A percentile compares a stretch with the other conserved stretches of the same genome.
These are phyloP conservation scores for Pseudozyma flocculosa DNA, from an alignment of 1,284 basidiomycete genomes.

Conservation along the genomic window DNA sequence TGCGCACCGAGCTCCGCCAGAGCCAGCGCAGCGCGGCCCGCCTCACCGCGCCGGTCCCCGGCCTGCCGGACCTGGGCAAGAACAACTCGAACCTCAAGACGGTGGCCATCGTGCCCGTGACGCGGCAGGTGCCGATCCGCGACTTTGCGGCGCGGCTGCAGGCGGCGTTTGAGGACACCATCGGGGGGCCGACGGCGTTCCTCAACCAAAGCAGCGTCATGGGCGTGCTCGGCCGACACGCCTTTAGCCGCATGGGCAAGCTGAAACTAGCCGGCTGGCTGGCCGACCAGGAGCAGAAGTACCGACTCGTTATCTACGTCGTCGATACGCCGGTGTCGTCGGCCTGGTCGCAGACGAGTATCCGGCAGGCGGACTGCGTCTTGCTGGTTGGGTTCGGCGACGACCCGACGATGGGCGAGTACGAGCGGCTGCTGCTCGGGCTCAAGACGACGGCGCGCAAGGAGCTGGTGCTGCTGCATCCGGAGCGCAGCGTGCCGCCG, in stretches of 20 bases:
- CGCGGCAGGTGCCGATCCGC: conserved; percentile 59
- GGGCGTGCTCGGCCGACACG: conserved; percentile 54
- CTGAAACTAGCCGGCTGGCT: conserved; percentile 57
- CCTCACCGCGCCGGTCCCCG: conserved; percentile 39
- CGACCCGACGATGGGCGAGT: conserved; percentile 83
- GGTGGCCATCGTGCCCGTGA: conserved; percentile 72
- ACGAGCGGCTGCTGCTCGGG: conserved; percentile 79
- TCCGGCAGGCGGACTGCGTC: conserved; percentile 81
- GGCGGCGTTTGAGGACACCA: conserved; percentile 49
- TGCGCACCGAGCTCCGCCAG: conserved; percentile 71
- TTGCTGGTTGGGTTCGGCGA: conserved; percentile 84
- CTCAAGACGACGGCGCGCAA: conserved; percentile 97
- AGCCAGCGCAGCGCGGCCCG: conserved; percentile 33
- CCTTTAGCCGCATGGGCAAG: conserved; percentile 57
- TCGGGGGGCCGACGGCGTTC: conserved; percentile 48
- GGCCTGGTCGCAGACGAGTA: conserved; percentile 54
- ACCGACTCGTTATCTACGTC: conserved; percentile 55
- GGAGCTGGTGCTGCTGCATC: conserved; percentile 89
- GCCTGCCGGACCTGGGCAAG: conserved; percentile 62
- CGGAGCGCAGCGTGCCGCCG: conserved; percentile 81
- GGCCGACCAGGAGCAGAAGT: conserved; percentile 53
- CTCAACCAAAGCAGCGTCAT: conserved; percentile 55
- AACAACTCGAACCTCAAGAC: conserved; percentile 92
- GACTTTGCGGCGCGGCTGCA: conserved; percentile 54
- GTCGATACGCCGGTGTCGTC: conserved; percentile 56